A percentile compares a stretch with the other conserved stretches of the same genome.
Conservation (phyloP, 2,329 filamentous ascomycete species). For the Cryphonectria carpinicola region DNA sequence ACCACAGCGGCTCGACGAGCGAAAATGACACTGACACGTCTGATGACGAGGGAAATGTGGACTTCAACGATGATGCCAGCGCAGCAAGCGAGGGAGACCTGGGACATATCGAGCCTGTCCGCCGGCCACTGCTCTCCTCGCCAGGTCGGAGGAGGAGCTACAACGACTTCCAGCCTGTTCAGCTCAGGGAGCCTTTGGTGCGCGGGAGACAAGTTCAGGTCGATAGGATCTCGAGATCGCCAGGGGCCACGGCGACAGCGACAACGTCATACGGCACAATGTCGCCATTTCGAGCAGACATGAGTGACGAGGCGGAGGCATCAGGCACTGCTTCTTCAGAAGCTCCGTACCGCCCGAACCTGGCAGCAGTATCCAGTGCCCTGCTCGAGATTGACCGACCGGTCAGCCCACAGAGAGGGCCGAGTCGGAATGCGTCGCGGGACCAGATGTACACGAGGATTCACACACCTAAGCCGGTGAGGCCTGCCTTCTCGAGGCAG, state of each 20-base stretch:
- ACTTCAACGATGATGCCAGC: slow-evolving; percentile 44
- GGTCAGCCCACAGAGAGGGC: slow-evolving; percentile 10
- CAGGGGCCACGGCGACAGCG: neutral
- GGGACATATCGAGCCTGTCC: slow-evolving; percentile 40
- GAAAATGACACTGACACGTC: slow-evolving; percentile 34
- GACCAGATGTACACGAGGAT: slow-evolving; percentile 1
- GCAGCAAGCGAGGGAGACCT: slow-evolving; percentile 48
- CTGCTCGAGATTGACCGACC: slow-evolving; percentile 15
- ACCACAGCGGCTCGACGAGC: slow-evolving; percentile 32
- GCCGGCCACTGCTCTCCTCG: slow-evolving; percentile 34
- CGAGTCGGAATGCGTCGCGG: slow-evolving; percentile 17
- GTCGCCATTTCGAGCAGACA: neutral
- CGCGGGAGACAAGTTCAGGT: slow-evolving; percentile 24
- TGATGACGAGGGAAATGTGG: slow-evolving; percentile 34
- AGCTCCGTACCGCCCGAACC: slow-evolving; percentile 3
- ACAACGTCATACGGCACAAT: slow-evolving; percentile 21
- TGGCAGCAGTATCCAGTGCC: slow-evolving; percentile 16
- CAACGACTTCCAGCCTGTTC: slow-evolving; percentile 37
- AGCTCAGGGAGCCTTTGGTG: slow-evolving; percentile 13
- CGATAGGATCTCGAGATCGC: slow-evolving; percentile 17
- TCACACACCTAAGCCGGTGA: slow-evolving; percentile 33
- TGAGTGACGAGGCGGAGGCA: slow-evolving; percentile 1
- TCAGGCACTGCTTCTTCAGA: slow-evolving; percentile 10
- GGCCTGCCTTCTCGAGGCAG: slow-evolving; percentile 57
- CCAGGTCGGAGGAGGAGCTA: slow-evolving; percentile 45